Conservation (phyloP, 2,329 filamentous ascomycete species). For the Fusarium longipes region DNA sequence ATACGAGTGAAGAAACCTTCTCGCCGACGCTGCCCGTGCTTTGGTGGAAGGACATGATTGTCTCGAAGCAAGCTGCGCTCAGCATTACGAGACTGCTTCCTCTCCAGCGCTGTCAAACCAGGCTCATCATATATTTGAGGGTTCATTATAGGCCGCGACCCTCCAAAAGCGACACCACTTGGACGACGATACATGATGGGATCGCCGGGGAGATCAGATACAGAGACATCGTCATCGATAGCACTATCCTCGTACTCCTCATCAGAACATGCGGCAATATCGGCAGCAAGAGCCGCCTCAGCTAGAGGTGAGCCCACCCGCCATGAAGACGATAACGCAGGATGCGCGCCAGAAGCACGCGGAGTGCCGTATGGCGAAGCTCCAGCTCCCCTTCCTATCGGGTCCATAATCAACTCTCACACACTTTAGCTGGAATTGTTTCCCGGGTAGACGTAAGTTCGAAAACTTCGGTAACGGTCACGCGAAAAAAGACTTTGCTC, state of each 20-base stretch:
- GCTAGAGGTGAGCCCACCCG: constrained; percentile 72
- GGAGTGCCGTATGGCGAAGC: constrained; percentile 40
- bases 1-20: constrained; percentile 53
- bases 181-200: constrained; percentile 77
- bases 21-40: constrained; percentile 56
- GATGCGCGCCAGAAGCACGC: constrained; percentile 35
- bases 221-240: constrained; percentile 47
- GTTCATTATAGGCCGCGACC: constrained; percentile 75
- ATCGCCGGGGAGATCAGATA: constrained; percentile 54
- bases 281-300: constrained; percentile 72
- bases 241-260: constrained; percentile 58
- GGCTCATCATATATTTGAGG: constrained; percentile 62
- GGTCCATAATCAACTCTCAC: constrained; percentile 23
- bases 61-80: constrained; percentile 72
- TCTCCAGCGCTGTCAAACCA: constrained; percentile 65
- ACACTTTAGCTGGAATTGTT: constrained; percentile 1
- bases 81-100: constrained; percentile 66
- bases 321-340: constrained; percentile 60
- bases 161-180: constrained; percentile 78
- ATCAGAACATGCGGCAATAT: constrained; percentile 73
- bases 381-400: constrained; percentile 36
- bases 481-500: constrained; percentile 17
- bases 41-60: constrained; percentile 73
- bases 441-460: constrained; percentile 16
- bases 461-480: constrained; percentile 21